phyloP scores from a whole-genome alignment of 1,284 basidiomycete genomes.

The Earliella scabrosa region DNA sequence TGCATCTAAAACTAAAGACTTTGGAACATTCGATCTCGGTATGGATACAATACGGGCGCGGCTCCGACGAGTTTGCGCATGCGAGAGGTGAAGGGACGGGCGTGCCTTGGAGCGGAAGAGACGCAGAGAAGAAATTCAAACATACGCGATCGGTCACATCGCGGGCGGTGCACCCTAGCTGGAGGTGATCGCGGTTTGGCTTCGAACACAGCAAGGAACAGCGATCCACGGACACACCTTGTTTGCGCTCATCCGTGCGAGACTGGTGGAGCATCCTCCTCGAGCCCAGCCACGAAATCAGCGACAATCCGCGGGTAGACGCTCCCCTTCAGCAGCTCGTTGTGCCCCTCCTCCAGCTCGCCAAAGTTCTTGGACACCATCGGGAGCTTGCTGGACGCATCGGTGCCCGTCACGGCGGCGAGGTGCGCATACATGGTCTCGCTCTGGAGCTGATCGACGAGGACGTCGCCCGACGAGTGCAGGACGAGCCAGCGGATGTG shows the following conservation, averaged over 20 bases:
- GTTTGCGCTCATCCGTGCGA: not conserved
- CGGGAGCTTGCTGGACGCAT: slow-evolving; percentile 3
- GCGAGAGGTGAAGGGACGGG: not conserved
- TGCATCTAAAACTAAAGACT: too few relatives aligned
- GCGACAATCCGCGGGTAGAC: slow-evolving; percentile 54
- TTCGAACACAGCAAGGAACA: not conserved
- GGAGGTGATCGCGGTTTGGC: not conserved
- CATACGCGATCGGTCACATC: too few relatives aligned
- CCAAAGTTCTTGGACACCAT: slow-evolving; percentile 48
- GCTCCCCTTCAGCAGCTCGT: slow-evolving; percentile 52
- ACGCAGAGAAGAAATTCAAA: too few relatives aligned
- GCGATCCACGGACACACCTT: not conserved
- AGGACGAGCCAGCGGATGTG: slow-evolving; percentile 68
- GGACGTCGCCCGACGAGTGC: slow-evolving; percentile 72
- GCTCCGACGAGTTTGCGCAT: not conserved
- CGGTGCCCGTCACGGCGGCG: slow-evolving; percentile 31
- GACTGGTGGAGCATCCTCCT: not conserved
- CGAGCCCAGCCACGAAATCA: slow-evolving; percentile 39
- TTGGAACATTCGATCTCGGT: not conserved
- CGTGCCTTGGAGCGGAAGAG: not conserved
- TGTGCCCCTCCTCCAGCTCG: slow-evolving; percentile 56
- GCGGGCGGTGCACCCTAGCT: too few relatives aligned
- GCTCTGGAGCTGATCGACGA: slow-evolving; percentile 69
- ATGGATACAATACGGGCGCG: not conserved
- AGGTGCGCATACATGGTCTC: slow-evolving; percentile 60